These are phyloP conservation scores for Magnolia sinica DNA, from an alignment of 164 flowering plant species.

Conservation along the genomic window DNA sequence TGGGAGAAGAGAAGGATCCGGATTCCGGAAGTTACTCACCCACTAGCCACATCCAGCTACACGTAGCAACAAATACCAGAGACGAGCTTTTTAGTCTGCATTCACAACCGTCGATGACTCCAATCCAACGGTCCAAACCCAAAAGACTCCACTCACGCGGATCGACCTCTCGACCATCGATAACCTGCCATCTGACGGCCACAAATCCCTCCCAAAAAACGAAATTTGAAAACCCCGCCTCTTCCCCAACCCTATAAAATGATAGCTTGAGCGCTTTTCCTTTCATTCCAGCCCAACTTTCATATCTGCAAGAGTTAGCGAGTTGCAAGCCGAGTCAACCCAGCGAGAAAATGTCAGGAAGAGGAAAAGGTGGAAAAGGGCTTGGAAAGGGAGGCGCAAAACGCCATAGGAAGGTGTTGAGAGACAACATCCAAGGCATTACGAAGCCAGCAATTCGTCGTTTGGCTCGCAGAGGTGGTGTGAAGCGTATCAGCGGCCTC, in stretches of 20 bases:
- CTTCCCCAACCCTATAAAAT: not conserved
- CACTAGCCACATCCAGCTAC: too few relatives aligned
- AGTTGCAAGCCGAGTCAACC: not conserved
- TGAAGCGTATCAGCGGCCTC: constrained; percentile 19
- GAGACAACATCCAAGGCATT: constrained; percentile 20
- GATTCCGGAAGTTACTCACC: too few relatives aligned
- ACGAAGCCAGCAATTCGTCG: constrained; percentile 21
- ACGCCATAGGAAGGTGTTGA: constrained; percentile 17
- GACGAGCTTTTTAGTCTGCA: not conserved
- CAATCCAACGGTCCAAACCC: constrained; percentile 1
- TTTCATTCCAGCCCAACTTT: not conserved
- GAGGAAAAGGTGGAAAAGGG: constrained; percentile 23
- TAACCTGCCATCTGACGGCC: constrained; percentile 8
- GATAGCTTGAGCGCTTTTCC: not conserved
- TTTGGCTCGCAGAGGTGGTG: constrained; percentile 16
- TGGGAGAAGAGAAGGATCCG: too few relatives aligned
- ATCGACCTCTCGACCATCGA: constrained; percentile 14
- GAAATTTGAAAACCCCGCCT: not conserved
- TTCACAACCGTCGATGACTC: not conserved
- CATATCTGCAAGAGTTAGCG: not conserved
- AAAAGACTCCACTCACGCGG: constrained; percentile 4
- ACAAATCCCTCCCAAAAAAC: not conserved
- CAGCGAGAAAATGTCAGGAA: constrained; percentile 13
- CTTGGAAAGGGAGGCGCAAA: constrained; percentile 21
- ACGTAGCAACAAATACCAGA: not conserved